A percentile compares a stretch with the other conserved stretches of the same genome.
Conservation (phyloP, 192 early-diverging fungal species). For the Backusella liffmaniae region DNA sequence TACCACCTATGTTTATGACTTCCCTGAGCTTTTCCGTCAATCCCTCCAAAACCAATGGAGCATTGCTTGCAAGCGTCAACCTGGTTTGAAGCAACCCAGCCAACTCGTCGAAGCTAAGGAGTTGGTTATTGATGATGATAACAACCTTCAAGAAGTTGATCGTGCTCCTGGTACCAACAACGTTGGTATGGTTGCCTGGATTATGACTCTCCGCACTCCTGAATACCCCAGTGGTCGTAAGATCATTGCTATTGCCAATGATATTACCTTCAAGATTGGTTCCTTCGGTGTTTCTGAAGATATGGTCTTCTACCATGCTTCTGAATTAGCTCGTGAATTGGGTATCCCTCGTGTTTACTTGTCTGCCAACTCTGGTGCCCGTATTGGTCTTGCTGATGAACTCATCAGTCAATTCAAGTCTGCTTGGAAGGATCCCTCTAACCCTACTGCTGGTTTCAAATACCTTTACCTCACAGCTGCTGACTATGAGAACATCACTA, state of each 20-base stretch:
- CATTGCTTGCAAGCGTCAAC: constrained; percentile 43
- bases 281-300: constrained; percentile 97
- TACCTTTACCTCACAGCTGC: constrained; percentile 87
- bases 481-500: constrained; percentile 62
- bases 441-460: constrained; percentile 87
- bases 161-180: constrained; percentile 87
- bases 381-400: constrained; percentile 97
- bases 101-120: constrained; percentile 78
- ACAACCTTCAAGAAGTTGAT: constrained; percentile 71
- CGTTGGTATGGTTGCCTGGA: constrained; percentile 97
- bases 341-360: constrained; percentile 94
- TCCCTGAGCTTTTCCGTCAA: constrained; percentile 95
- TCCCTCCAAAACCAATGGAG: constrained; percentile 82
- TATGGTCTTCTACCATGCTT: constrained; percentile 87
- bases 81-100: constrained; percentile 51
- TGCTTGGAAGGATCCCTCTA: constrained; percentile 78
- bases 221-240: constrained; percentile 86
- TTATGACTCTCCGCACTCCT: constrained; percentile 85
- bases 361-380: constrained; percentile 97
- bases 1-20: constrained; percentile 99
- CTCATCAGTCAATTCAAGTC: constrained; percentile 82
- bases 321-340: constrained; percentile 79
- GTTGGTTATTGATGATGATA: constrained; percentile 82
- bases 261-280: constrained; percentile 96
- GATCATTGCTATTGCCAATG: constrained; percentile 96